Base-by-base conservation (phyloP, 2,329 filamentous ascomycete genomes). In the Aureobasidium musti region DNA sequence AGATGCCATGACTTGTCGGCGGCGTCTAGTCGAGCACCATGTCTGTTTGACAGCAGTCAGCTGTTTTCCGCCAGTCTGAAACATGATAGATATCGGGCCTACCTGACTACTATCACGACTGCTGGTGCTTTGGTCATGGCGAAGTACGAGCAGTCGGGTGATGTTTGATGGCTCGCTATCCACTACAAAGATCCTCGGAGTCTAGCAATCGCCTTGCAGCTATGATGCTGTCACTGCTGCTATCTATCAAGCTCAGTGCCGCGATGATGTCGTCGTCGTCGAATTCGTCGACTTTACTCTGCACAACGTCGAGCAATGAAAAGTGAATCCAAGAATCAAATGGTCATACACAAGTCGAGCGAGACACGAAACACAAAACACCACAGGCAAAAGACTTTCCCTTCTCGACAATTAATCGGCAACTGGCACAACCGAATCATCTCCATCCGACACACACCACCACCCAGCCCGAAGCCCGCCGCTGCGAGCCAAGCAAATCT, bases 1-100 rank as follows among this genome's bases (percentile, higher is more conserved):
- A 97, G 84, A 77, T 97, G 92, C 95, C 95, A 99, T 77, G 91
- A 87, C 76, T 93, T 92, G 82, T 99, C 93, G 69, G 93, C 92
- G 66, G 92, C 92, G 77, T 99, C 95, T 67, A 99, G 89, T 71
- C 95, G 90, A 73, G 93, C 91, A 74, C 95, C 95, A 78, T 99
- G 95, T 79, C 95, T 89, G 68, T 57, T 54, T 2, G 33, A 56
- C 21, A 39, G 33, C 72, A 61, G 74, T 72, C 67, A 65, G 63
- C 30, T 26, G 33, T 50, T n/a, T n/a, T n/a, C 28, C 17, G n/a
- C 8, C 3, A 28, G 33, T 8, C 33, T 39, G 52, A 23, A n/a
- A 21, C 19, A 43, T 47, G 23, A 59, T 49, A 35, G n/a, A 52
- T 43, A 66, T 52, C 63, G 67, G 52, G 69, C 75, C 67, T 74